A percentile compares a stretch with the other conserved stretches of the same genome.
These are phyloP conservation scores for Fusarium luffae DNA, from an alignment of 2,329 filamentous ascomycete species.

Conservation along the genomic window DNA sequence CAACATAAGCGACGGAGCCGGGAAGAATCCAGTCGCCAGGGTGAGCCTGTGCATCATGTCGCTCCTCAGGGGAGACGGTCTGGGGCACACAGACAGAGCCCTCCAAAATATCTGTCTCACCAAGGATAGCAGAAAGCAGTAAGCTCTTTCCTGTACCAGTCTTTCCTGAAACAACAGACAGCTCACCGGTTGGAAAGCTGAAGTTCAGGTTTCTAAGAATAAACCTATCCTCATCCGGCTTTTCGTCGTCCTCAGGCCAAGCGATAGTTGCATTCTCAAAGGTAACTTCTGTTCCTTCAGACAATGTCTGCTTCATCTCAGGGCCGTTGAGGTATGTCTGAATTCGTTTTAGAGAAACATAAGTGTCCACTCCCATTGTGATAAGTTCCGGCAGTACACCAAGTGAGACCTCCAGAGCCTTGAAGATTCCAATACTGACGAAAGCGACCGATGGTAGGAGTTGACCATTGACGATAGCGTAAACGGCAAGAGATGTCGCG, in stretches of 20 bases:
- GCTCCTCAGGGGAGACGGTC: conserved; percentile 62
- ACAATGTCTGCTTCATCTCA: conserved; percentile 68
- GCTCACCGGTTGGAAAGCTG: conserved; percentile 73
- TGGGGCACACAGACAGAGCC: conserved; percentile 69
- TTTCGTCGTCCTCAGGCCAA: conserved; percentile 75
- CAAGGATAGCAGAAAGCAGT: conserved; percentile 77
- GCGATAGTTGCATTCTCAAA: conserved; percentile 77
- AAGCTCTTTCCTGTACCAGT: conserved; percentile 84
- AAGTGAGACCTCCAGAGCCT: conserved; percentile 76
- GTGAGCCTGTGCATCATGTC: conserved; percentile 72
- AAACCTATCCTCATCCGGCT: conserved; percentile 69
- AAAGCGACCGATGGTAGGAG: conserved; percentile 81
- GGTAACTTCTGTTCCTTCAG: conserved; percentile 67
- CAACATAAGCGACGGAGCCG: conserved; percentile 77
- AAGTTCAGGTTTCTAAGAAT: conserved; percentile 72
- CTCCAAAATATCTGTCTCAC: conserved; percentile 76
- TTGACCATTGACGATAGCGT: conserved; percentile 70
- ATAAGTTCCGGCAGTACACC: conserved; percentile 78
- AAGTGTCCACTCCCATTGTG: conserved; percentile 75
- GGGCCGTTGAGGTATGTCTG: conserved; percentile 75
- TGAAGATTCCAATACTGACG: conserved; percentile 80
- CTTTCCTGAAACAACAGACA: conserved; percentile 80
- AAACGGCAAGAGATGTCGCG: conserved; percentile 75
- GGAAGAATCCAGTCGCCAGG: conserved; percentile 75
- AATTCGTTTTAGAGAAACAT: conserved; percentile 78